These are phyloP conservation scores for Scedosporium minutisporum DNA, from an alignment of 2,329 filamentous ascomycete species.

Conservation along the genomic window DNA sequence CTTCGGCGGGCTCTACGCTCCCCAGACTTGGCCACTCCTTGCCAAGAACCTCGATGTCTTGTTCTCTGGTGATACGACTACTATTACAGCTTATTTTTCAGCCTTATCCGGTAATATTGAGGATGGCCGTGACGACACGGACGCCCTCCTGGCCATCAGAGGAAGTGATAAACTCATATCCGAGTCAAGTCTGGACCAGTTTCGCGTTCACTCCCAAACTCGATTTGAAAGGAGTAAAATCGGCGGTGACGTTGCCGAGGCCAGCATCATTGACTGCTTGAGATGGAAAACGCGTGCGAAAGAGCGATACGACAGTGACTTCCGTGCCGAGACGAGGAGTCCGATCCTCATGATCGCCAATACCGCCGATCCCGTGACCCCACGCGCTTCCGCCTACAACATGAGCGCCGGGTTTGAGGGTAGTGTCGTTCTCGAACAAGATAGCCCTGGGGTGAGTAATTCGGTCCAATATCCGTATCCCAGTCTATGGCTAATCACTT, in stretches of 20 bases:
- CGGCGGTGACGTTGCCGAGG: slow-evolving; percentile 13
- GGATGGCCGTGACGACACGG: slow-evolving; percentile 3
- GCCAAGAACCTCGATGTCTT: background rate
- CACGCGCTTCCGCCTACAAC: slow-evolving; percentile 26
- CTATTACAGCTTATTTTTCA: background rate
- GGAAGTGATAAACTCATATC: background rate
- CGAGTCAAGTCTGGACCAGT: background rate
- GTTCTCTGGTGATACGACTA: background rate
- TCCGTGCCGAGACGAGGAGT: slow-evolving; percentile 20
- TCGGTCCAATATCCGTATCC: slow-evolving; percentile 2
- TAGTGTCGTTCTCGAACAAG: slow-evolving; percentile 25
- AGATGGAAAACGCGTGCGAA: slow-evolving; percentile 27
- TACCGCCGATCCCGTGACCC: slow-evolving; percentile 26
- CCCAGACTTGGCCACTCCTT: background rate
- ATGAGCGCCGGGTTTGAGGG: slow-evolving; percentile 24
- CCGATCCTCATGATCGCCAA: slow-evolving; percentile 28
- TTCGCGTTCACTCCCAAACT: background rate
- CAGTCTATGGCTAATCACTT: background rate
- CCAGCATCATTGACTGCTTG: slow-evolving; percentile 19
- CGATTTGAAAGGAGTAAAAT: slow-evolving; percentile 15
- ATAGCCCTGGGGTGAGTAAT: slow-evolving; percentile 25
- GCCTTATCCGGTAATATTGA: background rate
- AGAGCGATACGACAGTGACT: slow-evolving; percentile 23
- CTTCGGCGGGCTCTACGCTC: slow-evolving; percentile 4
- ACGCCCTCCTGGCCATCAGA: background rate